Conservation (phyloP, 306 rosid species). For the Glycine tomentella region DNA sequence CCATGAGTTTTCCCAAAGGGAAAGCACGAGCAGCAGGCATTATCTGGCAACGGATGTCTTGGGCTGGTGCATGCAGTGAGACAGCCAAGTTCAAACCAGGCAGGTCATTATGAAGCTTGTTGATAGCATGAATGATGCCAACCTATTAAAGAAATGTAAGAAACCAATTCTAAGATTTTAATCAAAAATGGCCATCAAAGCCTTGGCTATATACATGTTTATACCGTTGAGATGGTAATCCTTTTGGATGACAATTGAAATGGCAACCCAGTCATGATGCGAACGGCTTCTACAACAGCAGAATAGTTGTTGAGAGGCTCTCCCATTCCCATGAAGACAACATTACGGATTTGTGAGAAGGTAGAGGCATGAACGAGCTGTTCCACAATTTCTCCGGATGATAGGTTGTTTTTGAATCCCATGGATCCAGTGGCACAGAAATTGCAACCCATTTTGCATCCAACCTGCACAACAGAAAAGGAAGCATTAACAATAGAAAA, state of each 20-base stretch:
- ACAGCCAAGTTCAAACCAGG: slow-evolving; percentile 97
- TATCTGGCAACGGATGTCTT: slow-evolving; percentile 94
- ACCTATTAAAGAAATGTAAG: slow-evolving; percentile 56
- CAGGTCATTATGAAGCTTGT: slow-evolving; percentile 83
- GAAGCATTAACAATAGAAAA: background rate
- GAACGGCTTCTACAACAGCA: slow-evolving; percentile 83
- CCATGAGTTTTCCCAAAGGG: slow-evolving; percentile 90
- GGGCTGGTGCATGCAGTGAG: slow-evolving; percentile 94
- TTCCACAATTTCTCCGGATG: slow-evolving; percentile 86
- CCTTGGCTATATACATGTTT: too few species aligned
- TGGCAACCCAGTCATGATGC: slow-evolving; percentile 59
- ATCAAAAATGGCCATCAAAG: too few species aligned
- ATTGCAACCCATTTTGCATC: slow-evolving; percentile 98
- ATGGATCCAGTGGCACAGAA: slow-evolving; percentile 99
- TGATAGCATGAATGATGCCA: slow-evolving; percentile 92
- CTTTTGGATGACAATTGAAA: slow-evolving; percentile 65
- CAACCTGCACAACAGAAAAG: slow-evolving; percentile 58
- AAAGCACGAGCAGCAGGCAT: slow-evolving; percentile 99
- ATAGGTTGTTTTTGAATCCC: slow-evolving; percentile 85
- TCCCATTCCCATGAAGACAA: slow-evolving; percentile 99
- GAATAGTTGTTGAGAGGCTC: slow-evolving; percentile 90
- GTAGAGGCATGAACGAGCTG: slow-evolving; percentile 67
- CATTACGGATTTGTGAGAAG: slow-evolving; percentile 72
- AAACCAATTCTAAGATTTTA: too few species aligned
- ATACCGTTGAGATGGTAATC: slow-evolving; percentile 86